Conservation (phyloP, 1,139 yeast genomes). For the Lodderomyces metapsilosis region DNA sequence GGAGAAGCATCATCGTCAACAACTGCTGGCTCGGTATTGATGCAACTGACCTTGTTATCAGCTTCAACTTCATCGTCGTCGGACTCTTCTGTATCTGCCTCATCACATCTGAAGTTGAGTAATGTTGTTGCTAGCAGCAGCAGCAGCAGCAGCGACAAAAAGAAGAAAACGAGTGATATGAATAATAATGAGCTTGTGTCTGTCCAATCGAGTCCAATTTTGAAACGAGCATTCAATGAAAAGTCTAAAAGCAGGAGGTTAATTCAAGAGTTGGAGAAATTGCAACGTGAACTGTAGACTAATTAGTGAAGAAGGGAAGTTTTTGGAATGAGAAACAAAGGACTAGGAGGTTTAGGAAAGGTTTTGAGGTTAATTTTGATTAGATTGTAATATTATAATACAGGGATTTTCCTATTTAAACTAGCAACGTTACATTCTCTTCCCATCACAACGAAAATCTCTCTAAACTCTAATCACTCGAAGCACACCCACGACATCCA, state of each 20-base stretch:
- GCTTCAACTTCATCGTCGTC: background rate
- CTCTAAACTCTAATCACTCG: constrained; percentile 65
- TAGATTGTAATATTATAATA: too few relatives aligned
- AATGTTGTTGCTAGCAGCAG: constrained; percentile 14
- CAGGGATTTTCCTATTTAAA: too few relatives aligned
- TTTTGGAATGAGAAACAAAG: background rate
- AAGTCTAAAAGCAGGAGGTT: constrained; percentile 8
- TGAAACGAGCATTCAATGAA: constrained; percentile 5
- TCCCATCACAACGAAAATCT: too few relatives aligned
- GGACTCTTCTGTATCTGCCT: background rate
- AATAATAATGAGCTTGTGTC: background rate
- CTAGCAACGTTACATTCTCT: background rate
- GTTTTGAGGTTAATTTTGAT: too few relatives aligned
- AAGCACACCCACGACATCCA: constrained; percentile 88
- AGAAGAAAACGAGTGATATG: background rate
- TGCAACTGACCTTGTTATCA: constrained; percentile 1
- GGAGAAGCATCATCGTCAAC: background rate
- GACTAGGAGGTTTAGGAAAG: too few relatives aligned
- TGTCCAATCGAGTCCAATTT: constrained; percentile 13
- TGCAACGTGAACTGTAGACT: constrained; percentile 5
- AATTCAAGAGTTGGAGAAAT: constrained; percentile 13
- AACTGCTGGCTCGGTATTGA: background rate
- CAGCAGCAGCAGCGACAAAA: background rate
- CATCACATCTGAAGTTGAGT: constrained; percentile 9
- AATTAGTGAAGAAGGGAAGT: background rate